phyloP scores from a whole-genome alignment of 1,139 yeast genomes.

The Scheffersomyces titani region DNA sequence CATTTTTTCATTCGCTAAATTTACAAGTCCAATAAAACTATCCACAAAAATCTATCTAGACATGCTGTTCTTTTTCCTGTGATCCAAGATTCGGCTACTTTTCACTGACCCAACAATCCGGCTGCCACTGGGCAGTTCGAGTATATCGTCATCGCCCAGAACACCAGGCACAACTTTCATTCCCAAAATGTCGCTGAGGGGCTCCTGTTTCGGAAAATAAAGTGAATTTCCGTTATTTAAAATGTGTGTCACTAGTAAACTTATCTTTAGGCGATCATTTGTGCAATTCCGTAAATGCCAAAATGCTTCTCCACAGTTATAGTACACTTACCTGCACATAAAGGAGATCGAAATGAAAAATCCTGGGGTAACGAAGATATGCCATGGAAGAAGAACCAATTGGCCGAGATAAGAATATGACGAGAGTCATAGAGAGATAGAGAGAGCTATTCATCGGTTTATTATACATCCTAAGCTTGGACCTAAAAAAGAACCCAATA shows the following conservation, averaged over 20 bases:
- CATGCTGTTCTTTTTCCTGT: too few relatives aligned
- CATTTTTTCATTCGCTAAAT: too few relatives aligned
- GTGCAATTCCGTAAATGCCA: neutral
- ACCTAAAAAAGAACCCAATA: too few relatives aligned
- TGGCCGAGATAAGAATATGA: too few relatives aligned
- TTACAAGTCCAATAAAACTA: neutral
- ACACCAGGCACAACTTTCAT: too few relatives aligned
- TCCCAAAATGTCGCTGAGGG: neutral
- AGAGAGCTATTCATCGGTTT: too few relatives aligned
- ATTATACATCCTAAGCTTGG: too few relatives aligned
- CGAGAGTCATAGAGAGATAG: too few relatives aligned
- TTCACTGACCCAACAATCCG: neutral
- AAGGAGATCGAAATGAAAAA: neutral
- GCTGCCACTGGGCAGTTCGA: neutral
- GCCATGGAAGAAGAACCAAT: neutral
- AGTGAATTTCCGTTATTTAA: neutral
- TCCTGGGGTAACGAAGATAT: neutral
- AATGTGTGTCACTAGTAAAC: neutral
- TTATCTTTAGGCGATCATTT: neutral
- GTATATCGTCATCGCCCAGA: neutral
- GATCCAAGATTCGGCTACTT: too few relatives aligned
- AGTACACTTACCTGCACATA: neutral
- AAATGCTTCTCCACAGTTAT: neutral
- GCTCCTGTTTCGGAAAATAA: neutral
- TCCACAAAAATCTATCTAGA: neutral